Base-by-base conservation (phyloP, 306 rosid species). In the Castanospermum australe region DNA sequence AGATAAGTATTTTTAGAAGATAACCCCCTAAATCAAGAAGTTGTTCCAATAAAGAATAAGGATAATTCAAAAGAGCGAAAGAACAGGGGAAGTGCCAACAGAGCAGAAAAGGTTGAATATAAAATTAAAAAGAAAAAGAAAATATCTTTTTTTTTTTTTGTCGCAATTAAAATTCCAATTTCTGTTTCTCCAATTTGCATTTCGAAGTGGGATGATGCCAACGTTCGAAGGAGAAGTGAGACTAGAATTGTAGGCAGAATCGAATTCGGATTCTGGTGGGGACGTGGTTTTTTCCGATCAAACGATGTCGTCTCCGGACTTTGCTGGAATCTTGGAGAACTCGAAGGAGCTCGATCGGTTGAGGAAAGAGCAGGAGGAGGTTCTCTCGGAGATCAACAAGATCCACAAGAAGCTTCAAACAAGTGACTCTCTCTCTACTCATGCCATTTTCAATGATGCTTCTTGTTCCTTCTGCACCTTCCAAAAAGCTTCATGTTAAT, bases 331-430 rank as follows among this genome's bases (percentile, higher is more conserved):
- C 60, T 76, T 95, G 84, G 97, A 85, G 21, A 88, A 63, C 74
- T 81, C 99, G 36, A 95, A 91, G 75, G 99, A 93, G 83, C 91
- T 95, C 33, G 99, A 95, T 87, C 97, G 90, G 84, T 75, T 93
- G 18, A 82, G 99, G 91, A 93, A 91, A 84, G 90, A 90, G 5
- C 98, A 84, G 42, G 99, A 95, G 72, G 93, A 87, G 0, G 86
- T 95, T 65, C 87, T 95, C n/a, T 24, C 18, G 15, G 98, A 95
- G 63, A 95, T 95, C 79, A 95, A 95, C 83, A 95, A 91, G 87
- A 88, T 95, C 80, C 99, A 95, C 71, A 95, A 91, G 90, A 95
- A 91, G 88, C 98, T 95, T 77, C 94, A 90, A 56, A 8, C 90
- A 1, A 82, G 99, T 95, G 8, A 21, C 51, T 82, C 79, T 82